Conservation (phyloP, 768 basidiomycete genomes). For the Lentinula boryana region DNA sequence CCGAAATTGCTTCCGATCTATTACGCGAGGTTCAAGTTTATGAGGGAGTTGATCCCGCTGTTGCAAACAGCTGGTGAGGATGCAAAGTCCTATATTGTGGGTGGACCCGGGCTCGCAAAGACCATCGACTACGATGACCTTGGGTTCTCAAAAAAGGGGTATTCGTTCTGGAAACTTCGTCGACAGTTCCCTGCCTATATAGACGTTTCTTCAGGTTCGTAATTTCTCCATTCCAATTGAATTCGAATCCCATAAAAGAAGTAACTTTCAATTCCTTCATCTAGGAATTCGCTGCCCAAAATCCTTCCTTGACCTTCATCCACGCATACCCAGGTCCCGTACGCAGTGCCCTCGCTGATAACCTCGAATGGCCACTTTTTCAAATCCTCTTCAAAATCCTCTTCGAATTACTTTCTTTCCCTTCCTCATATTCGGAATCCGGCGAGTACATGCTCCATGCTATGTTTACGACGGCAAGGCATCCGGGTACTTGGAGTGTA, state of each 20-base stretch:
- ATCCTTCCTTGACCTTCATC: slow-evolving; percentile 13
- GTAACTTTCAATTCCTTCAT: not conserved
- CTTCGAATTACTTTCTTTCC: slow-evolving; percentile 2
- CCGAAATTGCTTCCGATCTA: slow-evolving; percentile 25
- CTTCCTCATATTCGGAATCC: slow-evolving; percentile 5
- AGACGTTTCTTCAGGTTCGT: slow-evolving; percentile 22
- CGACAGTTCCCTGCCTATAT: slow-evolving; percentile 17
- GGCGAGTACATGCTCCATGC: slow-evolving; percentile 7
- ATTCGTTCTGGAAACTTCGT: slow-evolving; percentile 13
- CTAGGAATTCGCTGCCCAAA: slow-evolving; percentile 15
- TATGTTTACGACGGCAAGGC: not conserved
- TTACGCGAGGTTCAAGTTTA: slow-evolving; percentile 29
- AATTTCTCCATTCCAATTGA: not conserved
- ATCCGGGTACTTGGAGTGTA: not conserved
- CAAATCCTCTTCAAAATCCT: not conserved
- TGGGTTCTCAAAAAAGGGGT: slow-evolving; percentile 21
- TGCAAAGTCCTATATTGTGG: slow-evolving; percentile 26
- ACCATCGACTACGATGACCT: slow-evolving; percentile 24
- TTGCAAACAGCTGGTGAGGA: slow-evolving; percentile 26
- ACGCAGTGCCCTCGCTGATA: slow-evolving; percentile 6
- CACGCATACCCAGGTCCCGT: slow-evolving; percentile 18
- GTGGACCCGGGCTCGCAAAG: slow-evolving; percentile 19
- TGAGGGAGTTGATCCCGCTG: slow-evolving; percentile 23
- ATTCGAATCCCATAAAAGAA: too few relatives aligned
- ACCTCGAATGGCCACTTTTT: not conserved